Evolutionary conservation across 805 yeast species (phyloP).

Genomic region (Candida anglica): DNA sequence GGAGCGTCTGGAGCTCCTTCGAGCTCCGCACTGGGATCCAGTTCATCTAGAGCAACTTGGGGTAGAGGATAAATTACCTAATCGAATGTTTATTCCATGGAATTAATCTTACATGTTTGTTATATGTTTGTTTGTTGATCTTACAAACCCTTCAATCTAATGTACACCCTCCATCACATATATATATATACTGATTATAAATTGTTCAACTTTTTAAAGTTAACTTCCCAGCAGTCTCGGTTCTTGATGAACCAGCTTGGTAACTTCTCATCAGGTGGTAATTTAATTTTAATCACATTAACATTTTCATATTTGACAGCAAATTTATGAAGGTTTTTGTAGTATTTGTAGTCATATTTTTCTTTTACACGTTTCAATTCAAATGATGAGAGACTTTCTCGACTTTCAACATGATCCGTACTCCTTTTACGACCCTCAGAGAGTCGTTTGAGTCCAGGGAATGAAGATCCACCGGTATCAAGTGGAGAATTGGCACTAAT

Average conservation of each 20-base stretch:
- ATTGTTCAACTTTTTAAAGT: constrained; percentile 10
- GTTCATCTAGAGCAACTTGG: constrained; percentile 20
- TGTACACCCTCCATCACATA: too few relatives aligned
- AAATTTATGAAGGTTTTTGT: constrained; percentile 35
- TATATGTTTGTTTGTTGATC: too few relatives aligned
- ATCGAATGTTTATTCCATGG: too few relatives aligned
- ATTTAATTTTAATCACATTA: constrained; percentile 38
- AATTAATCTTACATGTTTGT: too few relatives aligned
- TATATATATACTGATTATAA: neutral
- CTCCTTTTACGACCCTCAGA: constrained; percentile 2
- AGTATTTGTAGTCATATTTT: constrained; percentile 31
- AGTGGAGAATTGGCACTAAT: constrained; percentile 17
- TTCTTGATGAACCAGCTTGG: constrained; percentile 74
- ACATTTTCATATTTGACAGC: constrained; percentile 30
- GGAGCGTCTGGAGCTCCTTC: constrained; percentile 3
- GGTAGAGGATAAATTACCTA: constrained; percentile 16
- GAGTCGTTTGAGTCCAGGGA: constrained; percentile 4
- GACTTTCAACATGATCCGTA: too few relatives aligned
- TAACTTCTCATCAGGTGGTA: constrained; percentile 62
- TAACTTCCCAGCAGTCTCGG: constrained; percentile 62
- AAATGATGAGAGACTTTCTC: constrained; percentile 4
- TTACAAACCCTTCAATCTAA: too few relatives aligned
- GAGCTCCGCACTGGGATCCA: too few relatives aligned
- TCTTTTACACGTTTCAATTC: constrained; percentile 13
- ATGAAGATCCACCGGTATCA: constrained; percentile 3